phyloP scores from a whole-genome alignment of 2,329 filamentous ascomycete genomes.

The Penicillium carneum region DNA sequence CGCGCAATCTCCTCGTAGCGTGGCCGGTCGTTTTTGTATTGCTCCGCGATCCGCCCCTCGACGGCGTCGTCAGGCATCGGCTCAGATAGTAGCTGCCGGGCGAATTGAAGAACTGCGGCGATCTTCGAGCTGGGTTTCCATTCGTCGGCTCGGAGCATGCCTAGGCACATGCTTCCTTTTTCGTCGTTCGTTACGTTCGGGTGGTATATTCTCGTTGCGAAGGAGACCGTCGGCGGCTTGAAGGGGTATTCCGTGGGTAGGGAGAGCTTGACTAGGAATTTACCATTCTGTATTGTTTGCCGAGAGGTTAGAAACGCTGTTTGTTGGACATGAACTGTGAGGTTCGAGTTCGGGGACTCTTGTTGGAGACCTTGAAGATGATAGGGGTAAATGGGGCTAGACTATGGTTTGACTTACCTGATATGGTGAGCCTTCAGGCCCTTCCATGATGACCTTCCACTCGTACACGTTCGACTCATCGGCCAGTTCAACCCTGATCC shows the following conservation, averaged over 20 bases:
- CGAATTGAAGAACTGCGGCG: conserved; percentile 75
- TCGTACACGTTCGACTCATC: conserved; percentile 71
- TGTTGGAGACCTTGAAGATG: not conserved
- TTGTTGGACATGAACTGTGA: conserved; percentile 1
- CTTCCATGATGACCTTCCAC: conserved; percentile 73
- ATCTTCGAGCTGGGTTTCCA: conserved; percentile 91
- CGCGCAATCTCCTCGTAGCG: conserved; percentile 77
- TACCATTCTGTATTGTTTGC: conserved; percentile 63
- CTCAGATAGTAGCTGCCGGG: conserved; percentile 75
- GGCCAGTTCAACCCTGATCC: conserved; percentile 63
- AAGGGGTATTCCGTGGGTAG: conserved; percentile 87
- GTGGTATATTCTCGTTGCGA: conserved; percentile 92
- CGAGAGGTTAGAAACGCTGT: conserved; percentile 14
- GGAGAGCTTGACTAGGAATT: conserved; percentile 74
- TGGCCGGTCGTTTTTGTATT: conserved; percentile 73
- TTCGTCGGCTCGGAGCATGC: conserved; percentile 80
- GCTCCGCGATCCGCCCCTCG: conserved; percentile 83
- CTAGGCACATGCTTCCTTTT: conserved; percentile 83
- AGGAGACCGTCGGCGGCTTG: conserved; percentile 80
- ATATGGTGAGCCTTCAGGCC: conserved; percentile 70
- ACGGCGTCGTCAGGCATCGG: conserved; percentile 90
- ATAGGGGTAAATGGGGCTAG: not conserved
- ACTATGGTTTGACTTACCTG: conserved; percentile 58
- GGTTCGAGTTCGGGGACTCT: not conserved
- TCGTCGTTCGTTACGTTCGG: conserved; percentile 91